phyloP scores from a whole-genome alignment of 257 asterid genomes.

The Echium plantagineum region DNA sequence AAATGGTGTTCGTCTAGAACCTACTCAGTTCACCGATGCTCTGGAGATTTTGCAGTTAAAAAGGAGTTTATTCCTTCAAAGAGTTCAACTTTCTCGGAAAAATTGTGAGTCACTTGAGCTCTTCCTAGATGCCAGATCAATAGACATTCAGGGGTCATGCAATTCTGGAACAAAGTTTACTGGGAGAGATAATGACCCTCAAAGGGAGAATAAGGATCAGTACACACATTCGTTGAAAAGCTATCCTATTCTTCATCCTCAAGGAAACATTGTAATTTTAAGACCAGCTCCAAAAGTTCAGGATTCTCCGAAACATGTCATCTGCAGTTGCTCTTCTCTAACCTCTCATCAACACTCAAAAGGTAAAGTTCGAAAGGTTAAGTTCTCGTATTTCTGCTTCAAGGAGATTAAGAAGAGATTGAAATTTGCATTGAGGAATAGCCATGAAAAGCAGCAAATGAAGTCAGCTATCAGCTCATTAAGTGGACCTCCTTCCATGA shows the following conservation, averaged over 20 bases:
- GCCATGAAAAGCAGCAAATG: conserved; percentile 13
- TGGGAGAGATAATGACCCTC: conserved; percentile 7
- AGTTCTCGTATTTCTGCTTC: conserved; percentile 35
- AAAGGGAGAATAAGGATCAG: conserved; percentile 18
- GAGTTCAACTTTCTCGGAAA: conserved; percentile 10
- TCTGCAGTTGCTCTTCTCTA: conserved; percentile 42
- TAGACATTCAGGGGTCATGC: conserved; percentile 6
- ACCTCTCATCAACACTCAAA: conserved; percentile 19
- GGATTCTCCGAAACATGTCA: conserved; percentile 18
- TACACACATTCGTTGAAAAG: conserved; percentile 11
- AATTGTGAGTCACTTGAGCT: conserved; percentile 12
- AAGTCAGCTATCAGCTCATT: conserved; percentile 7
- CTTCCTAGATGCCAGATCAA: conserved; percentile 5
- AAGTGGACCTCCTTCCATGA: conserved; percentile 5
- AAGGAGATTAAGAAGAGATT: conserved; percentile 48
- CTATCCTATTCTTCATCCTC: conserved; percentile 13
- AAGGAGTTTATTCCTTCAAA: conserved; percentile 28
- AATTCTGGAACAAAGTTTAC: conserved; percentile 9
- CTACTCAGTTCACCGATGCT: conserved; percentile 44
- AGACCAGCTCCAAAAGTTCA: conserved; percentile 30
- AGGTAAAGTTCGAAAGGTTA: conserved; percentile 18
- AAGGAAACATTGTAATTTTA: conserved; percentile 42
- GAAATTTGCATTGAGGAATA: conserved; percentile 39
- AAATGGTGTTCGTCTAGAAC: conserved; percentile 18
- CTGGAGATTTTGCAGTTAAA: conserved; percentile 39